Evolutionary conservation across 2,329 filamentous ascomycete species (phyloP), one percentile per base, ranked within the genome.

Genomic region (Fusarium sp.): DNA sequence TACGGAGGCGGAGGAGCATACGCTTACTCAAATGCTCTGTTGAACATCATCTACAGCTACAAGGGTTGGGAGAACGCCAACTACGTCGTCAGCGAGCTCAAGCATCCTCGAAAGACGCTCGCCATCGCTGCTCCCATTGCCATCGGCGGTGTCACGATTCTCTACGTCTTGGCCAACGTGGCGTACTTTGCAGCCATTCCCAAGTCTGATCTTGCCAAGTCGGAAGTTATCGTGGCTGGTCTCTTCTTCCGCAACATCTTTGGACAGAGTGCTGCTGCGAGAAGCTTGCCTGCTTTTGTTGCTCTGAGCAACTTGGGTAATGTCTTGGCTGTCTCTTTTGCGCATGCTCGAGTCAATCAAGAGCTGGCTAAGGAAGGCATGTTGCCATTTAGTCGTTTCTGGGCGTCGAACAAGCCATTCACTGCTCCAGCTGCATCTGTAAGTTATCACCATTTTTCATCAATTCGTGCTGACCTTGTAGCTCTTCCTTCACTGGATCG

Each of bases 291-390:
- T 0, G 88, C 86, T 0, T 90, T 92, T 62, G 89, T 92, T 1
- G 89, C 89, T 0, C 78, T 92, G 37, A 91, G 88, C 60, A 90
- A 90, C 71, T 77, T 92, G 57, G 91, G 90, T 8, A 92, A 92
- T 61, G 89, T 92, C 0, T 82, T 92, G 10, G 88, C 89, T 22
- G 87, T 91, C 54, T 90, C 86, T 67, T 92, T 92, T 74, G 86
- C 89, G 0, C 88, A 91, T 63, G 83, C 89, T 0, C 85, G 90
- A 1, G 75, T 92, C 11, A 91, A 90, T 73, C 90, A 92, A 72
- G 92, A 94, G 80, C 84, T 94, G 52, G 92, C 90, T 1, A 93
- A 92, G 77, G 92, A 94, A 77, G 92, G 92, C 0, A 83, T 94
- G 6, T 78, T 94, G 16, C 92, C 92, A 0, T 92, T 88, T 64